A percentile compares a stretch with the other conserved stretches of the same genome.
Conservation (phyloP, 208 protist genomes). For the Trypanosoma conorhini region DNA sequence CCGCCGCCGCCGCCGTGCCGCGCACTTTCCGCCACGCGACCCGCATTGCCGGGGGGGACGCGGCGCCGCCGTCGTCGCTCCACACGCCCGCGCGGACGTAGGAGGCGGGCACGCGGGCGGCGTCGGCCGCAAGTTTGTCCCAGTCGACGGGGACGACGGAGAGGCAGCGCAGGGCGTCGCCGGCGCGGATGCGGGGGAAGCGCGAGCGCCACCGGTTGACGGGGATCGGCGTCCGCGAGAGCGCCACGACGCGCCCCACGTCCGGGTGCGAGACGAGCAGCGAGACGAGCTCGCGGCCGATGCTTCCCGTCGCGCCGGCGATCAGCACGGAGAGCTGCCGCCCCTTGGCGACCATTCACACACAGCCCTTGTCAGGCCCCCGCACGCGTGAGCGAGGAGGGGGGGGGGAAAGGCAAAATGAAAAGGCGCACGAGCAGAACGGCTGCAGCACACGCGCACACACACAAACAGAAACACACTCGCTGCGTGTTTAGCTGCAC, state of each 20-base stretch:
- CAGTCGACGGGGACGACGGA: constrained; percentile 70
- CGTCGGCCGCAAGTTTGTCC: constrained; percentile 51
- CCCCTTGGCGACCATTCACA: constrained; percentile 29
- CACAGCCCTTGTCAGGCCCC: not conserved
- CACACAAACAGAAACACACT: not conserved
- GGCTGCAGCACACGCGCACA: no score
- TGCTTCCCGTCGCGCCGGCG: constrained; percentile 59
- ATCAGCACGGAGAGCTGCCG: constrained; percentile 60
- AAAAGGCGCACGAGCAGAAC: not conserved
- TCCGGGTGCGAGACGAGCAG: constrained; percentile 62
- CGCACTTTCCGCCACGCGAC: not conserved
- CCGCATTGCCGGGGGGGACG: not conserved
- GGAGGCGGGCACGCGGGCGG: constrained; percentile 43
- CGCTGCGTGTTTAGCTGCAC: no score
- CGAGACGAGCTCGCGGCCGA: constrained; percentile 58
- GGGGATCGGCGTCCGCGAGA: constrained; percentile 54
- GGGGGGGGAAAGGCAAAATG: not conserved
- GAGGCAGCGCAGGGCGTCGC: constrained; percentile 50
- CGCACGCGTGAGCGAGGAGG: not conserved
- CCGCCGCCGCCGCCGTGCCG: not conserved
- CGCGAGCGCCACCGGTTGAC: constrained; percentile 50
- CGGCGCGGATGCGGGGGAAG: constrained; percentile 49
- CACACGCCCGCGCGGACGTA: constrained; percentile 50
- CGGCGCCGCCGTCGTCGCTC: not conserved
- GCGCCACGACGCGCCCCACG: constrained; percentile 56